These are phyloP conservation scores for Podospora didyma DNA, from an alignment of 495 filamentous ascomycete species.

Conservation along the genomic window DNA sequence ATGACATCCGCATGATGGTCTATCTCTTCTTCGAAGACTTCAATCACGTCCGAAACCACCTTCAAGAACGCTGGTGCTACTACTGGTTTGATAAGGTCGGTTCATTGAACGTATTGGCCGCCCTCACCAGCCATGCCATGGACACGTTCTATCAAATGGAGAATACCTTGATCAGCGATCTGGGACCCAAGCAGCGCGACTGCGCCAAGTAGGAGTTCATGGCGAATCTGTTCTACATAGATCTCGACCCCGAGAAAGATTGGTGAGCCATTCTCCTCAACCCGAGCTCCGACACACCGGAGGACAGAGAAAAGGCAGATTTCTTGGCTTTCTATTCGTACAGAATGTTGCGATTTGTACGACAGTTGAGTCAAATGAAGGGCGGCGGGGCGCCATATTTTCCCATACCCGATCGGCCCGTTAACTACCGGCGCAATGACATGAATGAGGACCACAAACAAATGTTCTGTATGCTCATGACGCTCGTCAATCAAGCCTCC, in stretches of 20 bases:
- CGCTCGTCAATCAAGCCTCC: too few relatives aligned
- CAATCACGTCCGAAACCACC: slow-evolving; percentile 25
- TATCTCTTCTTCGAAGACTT: slow-evolving; percentile 34
- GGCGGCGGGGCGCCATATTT: too few relatives aligned
- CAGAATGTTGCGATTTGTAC: too few relatives aligned
- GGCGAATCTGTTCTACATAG: not conserved
- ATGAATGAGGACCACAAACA: too few relatives aligned
- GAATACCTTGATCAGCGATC: not conserved
- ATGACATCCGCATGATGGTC: slow-evolving; percentile 29
- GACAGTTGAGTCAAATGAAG: too few relatives aligned
- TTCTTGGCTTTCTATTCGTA: too few relatives aligned
- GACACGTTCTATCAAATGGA: not conserved
- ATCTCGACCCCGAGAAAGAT: too few relatives aligned
- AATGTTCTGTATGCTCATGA: too few relatives aligned
- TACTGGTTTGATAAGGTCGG: slow-evolving; percentile 22
- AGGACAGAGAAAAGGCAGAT: too few relatives aligned
- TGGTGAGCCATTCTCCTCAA: not conserved
- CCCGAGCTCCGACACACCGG: too few relatives aligned
- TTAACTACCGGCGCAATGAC: too few relatives aligned
- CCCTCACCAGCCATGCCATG: not conserved
- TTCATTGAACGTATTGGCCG: slow-evolving; percentile 17
- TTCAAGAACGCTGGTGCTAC: slow-evolving; percentile 27
- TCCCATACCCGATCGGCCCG: too few relatives aligned
- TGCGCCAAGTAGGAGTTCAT: not conserved
- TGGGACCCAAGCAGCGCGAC: not conserved